These are phyloP conservation scores for Pseudogymnoascus sp. DNA, from an alignment of 2,329 filamentous ascomycete species.

Conservation along the genomic window DNA sequence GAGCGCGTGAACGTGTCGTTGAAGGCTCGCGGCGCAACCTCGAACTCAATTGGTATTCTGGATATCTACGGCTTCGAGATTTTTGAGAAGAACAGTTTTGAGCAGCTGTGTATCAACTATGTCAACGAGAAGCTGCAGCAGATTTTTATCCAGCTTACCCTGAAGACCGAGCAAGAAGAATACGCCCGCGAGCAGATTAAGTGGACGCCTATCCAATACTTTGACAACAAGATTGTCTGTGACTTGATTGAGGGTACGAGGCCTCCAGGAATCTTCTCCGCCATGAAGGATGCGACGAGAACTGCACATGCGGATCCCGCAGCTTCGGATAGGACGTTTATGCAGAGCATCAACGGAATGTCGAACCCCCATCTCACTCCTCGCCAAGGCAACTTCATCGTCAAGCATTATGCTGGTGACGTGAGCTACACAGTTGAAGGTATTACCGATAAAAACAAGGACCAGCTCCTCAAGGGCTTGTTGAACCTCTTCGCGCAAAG, in stretches of 20 bases:
- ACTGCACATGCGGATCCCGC: slow-evolving; percentile 95
- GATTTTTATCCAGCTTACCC: slow-evolving; percentile 94
- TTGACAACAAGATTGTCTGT: slow-evolving; percentile 98
- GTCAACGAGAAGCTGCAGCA: slow-evolving; percentile 99
- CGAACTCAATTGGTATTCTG: slow-evolving; percentile 88
- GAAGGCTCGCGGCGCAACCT: slow-evolving; percentile 64
- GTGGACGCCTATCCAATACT: slow-evolving; percentile 99
- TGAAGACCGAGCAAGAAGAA: slow-evolving; percentile 96
- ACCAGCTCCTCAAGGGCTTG: slow-evolving; percentile 89
- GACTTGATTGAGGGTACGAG: slow-evolving; percentile 89
- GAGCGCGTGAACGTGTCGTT: slow-evolving; percentile 83
- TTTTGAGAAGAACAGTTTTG: slow-evolving; percentile 98
- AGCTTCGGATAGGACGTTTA: slow-evolving; percentile 92
- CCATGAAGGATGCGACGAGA: slow-evolving; percentile 94
- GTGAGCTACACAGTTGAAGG: slow-evolving; percentile 90
- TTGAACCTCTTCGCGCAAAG: slow-evolving; percentile 79
- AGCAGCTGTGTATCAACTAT: slow-evolving; percentile 99
- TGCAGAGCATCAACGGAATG: slow-evolving; percentile 84
- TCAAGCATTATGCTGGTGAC: slow-evolving; percentile 98
- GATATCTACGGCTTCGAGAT: slow-evolving; percentile 99
- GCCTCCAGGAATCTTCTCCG: slow-evolving; percentile 87
- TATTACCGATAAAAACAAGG: slow-evolving; percentile 99
- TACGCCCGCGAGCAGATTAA: slow-evolving; percentile 93
- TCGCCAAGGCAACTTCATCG: slow-evolving; percentile 91
- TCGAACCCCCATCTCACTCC: slow-evolving; percentile 86